Conservation (phyloP, 2,329 filamentous ascomycete species). For the Trichoderma pleuroti region DNA sequence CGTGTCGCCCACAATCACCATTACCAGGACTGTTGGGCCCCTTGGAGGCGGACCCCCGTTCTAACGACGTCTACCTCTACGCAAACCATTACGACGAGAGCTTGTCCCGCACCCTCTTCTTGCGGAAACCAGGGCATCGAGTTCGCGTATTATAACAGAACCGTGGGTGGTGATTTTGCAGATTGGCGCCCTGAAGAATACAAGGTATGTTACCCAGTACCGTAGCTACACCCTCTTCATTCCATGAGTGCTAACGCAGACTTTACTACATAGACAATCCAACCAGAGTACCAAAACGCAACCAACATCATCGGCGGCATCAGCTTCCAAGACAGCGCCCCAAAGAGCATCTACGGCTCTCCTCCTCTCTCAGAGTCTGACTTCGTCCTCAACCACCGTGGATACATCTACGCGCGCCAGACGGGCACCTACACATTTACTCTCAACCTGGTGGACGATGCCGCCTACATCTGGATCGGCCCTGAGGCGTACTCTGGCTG, state of each 20-base stretch:
- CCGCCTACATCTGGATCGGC: conserved; percentile 22
- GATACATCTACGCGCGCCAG: conserved; percentile 27
- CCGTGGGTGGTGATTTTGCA: background rate
- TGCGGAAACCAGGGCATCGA: conserved; percentile 12
- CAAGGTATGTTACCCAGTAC: background rate
- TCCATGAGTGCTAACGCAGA: background rate
- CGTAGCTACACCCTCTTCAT: too few relatives aligned
- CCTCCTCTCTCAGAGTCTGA: conserved; percentile 3
- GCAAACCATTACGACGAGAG: background rate
- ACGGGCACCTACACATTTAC: conserved; percentile 25
- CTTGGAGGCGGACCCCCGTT: background rate
- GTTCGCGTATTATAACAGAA: background rate
- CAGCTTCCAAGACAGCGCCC: background rate
- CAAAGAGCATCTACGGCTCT: background rate
- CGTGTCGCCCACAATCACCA: background rate
- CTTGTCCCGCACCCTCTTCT: background rate
- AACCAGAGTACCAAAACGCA: background rate
- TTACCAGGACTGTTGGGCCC: background rate
- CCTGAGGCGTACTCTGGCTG: conserved; percentile 24
- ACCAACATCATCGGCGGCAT: conserved; percentile 7
- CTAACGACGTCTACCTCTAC: background rate
- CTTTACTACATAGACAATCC: background rate
- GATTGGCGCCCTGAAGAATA: background rate
- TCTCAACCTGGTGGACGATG: conserved; percentile 22
- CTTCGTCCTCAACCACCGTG: conserved; percentile 27